Evolutionary conservation across 2,329 filamentous ascomycete genomes (phyloP), one percentile per base, ranked within the genome.

Genomic region (Monosporascus sp.): DNA sequence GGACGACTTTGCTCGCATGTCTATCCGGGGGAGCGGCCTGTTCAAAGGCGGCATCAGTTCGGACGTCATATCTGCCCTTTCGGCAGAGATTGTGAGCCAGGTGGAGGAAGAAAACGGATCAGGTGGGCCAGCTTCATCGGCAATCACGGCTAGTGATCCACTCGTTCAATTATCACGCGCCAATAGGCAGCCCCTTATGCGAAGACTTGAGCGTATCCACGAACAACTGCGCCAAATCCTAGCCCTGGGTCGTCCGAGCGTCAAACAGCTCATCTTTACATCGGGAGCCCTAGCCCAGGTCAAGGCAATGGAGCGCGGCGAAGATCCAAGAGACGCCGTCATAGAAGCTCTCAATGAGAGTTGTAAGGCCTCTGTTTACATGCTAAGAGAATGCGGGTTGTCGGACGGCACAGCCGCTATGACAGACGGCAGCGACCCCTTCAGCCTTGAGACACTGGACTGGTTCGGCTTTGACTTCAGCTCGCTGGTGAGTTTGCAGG

Each of bases 21-120:
- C 55, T 11, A 56, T 62, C 6, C 47, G 55, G 11, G 60, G 61
- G 9, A 52, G 55, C 49, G 61, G 60, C 11, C 48, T 63, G 48
- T 63, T 61, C 55, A 63, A 63, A 47, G 61, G 56, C 9, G 51
- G 56, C 1, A 38, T 63, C 11, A 54, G 61, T 3, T 59, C 59
- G 20, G 61, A 60, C 43, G 50, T 59, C 5, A 55, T 63, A 20
- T 51, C 56, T 1, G 49, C 52, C 14, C 37, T 62, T 2, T 46
- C 56, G 8, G 48, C 57, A 1, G 61, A 63, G 51, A 45, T 63
- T 22, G 43, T 60, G 6, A 58, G 56, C 5, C 59, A 60, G 48
- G 24, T 62, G 5, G 60, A 63, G 37, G 60, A 63, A 45, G 57
- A 59, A 25, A 35, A 18, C 17, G 20, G 35, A 3, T 15, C 18